Conservation (phyloP, 768 basidiomycete species). For the Lyophyllum atratum region DNA sequence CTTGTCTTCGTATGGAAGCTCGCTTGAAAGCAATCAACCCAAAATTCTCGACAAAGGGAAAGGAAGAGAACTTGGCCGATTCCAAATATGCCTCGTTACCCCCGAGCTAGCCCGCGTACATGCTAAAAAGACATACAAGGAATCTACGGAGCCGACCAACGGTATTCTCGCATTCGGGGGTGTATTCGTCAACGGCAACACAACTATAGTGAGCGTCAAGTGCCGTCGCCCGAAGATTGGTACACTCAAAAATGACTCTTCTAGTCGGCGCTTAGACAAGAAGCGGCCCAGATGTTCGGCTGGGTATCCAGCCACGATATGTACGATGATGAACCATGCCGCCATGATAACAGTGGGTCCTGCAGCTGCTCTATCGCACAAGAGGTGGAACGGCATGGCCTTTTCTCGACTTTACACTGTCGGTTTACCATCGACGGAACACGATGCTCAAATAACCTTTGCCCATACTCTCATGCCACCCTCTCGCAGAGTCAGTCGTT, state of each 20-base stretch:
- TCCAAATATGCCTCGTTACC: constrained; percentile 21
- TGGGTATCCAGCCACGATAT: constrained; percentile 12
- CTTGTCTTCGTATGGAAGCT: background rate
- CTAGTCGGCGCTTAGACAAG: constrained; percentile 19
- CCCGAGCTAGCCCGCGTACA: constrained; percentile 19
- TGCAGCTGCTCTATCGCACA: constrained; percentile 25
- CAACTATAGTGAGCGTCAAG: constrained; percentile 18
- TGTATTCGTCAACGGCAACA: constrained; percentile 19
- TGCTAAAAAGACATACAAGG: constrained; percentile 16
- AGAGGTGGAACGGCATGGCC: constrained; percentile 23
- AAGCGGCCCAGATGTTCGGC: constrained; percentile 19
- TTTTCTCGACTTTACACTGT: constrained; percentile 25
- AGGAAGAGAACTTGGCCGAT: constrained; percentile 8
- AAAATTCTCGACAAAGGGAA: background rate
- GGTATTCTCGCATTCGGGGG: constrained; percentile 23
- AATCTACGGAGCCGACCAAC: constrained; percentile 14
- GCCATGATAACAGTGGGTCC: constrained; percentile 4
- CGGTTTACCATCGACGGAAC: constrained; percentile 24
- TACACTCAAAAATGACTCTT: too few relatives aligned
- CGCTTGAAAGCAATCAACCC: background rate
- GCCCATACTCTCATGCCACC: constrained; percentile 26
- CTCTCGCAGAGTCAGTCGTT: too few relatives aligned
- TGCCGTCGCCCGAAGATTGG: too few relatives aligned
- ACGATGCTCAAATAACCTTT: constrained; percentile 17
- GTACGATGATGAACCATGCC: constrained; percentile 12